Conservation (phyloP, 257 asterid genomes). For the Lithospermum erythrorhizon region DNA sequence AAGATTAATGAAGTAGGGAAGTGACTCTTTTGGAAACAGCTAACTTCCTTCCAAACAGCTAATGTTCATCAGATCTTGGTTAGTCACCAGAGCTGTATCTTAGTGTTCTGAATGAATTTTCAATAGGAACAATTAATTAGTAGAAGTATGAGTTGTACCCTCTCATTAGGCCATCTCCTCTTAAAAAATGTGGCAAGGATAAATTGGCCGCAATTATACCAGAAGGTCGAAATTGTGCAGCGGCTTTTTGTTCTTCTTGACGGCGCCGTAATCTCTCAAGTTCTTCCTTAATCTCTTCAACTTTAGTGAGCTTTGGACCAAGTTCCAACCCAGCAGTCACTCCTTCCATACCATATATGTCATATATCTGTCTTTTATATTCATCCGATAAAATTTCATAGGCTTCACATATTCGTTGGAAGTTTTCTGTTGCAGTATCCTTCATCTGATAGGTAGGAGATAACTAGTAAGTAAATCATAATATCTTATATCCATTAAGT, state of each 20-base stretch:
- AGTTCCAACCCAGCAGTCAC: slow-evolving; percentile 86
- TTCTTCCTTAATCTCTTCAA: slow-evolving; percentile 85
- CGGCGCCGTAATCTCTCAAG: slow-evolving; percentile 68
- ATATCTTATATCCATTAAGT: background rate
- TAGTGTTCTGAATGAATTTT: slow-evolving; percentile 3
- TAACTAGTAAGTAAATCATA: background rate
- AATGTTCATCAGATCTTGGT: background rate
- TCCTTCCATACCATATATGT: slow-evolving; percentile 97
- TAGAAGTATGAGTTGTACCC: slow-evolving; percentile 39
- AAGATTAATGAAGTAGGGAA: background rate
- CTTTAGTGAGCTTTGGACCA: slow-evolving; percentile 69
- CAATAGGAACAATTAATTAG: slow-evolving; percentile 10
- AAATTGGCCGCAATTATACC: slow-evolving; percentile 73
- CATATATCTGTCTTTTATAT: slow-evolving; percentile 67
- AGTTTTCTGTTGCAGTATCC: slow-evolving; percentile 91
- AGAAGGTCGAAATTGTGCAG: slow-evolving; percentile 53
- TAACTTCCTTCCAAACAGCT: background rate
- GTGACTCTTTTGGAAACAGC: background rate
- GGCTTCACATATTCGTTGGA: slow-evolving; percentile 93
- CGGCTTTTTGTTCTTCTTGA: slow-evolving; percentile 58
- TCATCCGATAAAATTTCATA: slow-evolving; percentile 85
- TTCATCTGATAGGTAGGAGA: slow-evolving; percentile 51
- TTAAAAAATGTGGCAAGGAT: slow-evolving; percentile 60
- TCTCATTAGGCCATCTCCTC: slow-evolving; percentile 88
- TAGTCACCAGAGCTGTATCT: slow-evolving; percentile 13